Evolutionary conservation across 2,329 filamentous ascomycete species (phyloP).

Genomic region (Fusarium sp.): DNA sequence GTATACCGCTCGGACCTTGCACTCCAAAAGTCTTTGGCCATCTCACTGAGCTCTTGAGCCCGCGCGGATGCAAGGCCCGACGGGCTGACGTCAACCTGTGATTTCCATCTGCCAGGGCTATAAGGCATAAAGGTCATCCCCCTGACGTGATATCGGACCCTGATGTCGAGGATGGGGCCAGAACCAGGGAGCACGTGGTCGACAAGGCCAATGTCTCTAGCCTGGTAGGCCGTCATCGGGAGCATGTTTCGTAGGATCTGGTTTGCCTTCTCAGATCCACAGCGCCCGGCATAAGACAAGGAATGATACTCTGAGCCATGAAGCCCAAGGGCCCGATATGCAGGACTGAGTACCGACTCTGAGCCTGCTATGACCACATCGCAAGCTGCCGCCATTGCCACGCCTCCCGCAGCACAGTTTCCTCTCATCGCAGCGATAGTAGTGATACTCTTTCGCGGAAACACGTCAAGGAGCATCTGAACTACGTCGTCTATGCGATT

Average conservation of each 20-base stretch:
- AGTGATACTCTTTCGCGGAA: conserved; percentile 1
- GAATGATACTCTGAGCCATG: conserved; percentile 32
- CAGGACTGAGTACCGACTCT: conserved; percentile 27
- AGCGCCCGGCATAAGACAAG: conserved; percentile 19
- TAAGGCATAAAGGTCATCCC: background rate
- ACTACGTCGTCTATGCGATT: conserved; percentile 26
- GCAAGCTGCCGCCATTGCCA: conserved; percentile 28
- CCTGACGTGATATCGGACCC: background rate
- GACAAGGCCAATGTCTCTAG: conserved; percentile 3
- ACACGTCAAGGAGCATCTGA: background rate
- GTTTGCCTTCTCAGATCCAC: background rate
- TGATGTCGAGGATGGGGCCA: background rate
- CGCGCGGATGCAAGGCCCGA: background rate
- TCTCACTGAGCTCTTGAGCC: conserved; percentile 11
- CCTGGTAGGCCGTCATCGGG: conserved; percentile 10
- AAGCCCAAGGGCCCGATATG: conserved; percentile 25
- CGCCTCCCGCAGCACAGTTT: conserved; percentile 30
- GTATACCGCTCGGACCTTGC: conserved; percentile 16
- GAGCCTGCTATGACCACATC: conserved; percentile 25
- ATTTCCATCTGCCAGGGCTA: conserved; percentile 7
- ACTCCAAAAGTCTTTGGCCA: conserved; percentile 28
- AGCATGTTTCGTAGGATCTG: conserved; percentile 5
- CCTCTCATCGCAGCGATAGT: conserved; percentile 26
- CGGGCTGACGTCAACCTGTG: background rate
- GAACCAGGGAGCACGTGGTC: conserved; percentile 16